A percentile compares a stretch with the other conserved stretches of the same genome.
Conservation (phyloP, 495 filamentous ascomycete species). For the Hapsidospora chrysogenum region DNA sequence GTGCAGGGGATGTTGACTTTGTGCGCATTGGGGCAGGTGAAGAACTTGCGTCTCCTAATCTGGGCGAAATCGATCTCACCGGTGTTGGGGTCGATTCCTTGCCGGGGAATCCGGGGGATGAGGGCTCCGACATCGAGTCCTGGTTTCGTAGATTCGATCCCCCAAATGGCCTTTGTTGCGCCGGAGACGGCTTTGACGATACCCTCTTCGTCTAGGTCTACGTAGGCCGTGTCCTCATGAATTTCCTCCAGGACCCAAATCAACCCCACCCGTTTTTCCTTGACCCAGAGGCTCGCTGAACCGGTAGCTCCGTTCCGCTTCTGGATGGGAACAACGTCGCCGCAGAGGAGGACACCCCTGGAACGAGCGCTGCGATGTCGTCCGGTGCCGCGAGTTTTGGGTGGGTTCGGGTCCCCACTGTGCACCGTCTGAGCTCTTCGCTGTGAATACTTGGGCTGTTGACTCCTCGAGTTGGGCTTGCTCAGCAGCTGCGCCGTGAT, state of each 20-base stretch:
- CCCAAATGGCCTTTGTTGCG: constrained; percentile 63
- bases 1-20: constrained; percentile 64
- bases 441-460: constrained; percentile 19
- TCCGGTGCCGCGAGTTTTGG: constrained; percentile 25
- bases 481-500: constrained; percentile 74
- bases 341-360: constrained; percentile 82
- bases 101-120: constrained; percentile 66
- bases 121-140: constrained; percentile 60
- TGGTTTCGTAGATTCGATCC: constrained; percentile 41
- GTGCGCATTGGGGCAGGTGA: constrained; percentile 60
- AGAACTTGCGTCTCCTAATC: constrained; percentile 53
- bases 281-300: constrained; percentile 92
- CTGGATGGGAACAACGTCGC: constrained; percentile 91
- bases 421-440: constrained; percentile 53
- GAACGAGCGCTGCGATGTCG: constrained; percentile 56
- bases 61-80: constrained; percentile 57
- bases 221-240: constrained; percentile 70
- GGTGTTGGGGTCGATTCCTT: constrained; percentile 40
- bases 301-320: constrained; percentile 87
- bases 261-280: constrained; percentile 82
- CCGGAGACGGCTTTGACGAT: constrained; percentile 50
- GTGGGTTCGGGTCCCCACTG: constrained; percentile 48
- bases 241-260: constrained; percentile 99
- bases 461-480: constrained; percentile 63
- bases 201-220: constrained; percentile 59